These are phyloP conservation scores for Tolypocladium album DNA, from an alignment of 2,329 filamentous ascomycete genomes.

Conservation along the genomic window DNA sequence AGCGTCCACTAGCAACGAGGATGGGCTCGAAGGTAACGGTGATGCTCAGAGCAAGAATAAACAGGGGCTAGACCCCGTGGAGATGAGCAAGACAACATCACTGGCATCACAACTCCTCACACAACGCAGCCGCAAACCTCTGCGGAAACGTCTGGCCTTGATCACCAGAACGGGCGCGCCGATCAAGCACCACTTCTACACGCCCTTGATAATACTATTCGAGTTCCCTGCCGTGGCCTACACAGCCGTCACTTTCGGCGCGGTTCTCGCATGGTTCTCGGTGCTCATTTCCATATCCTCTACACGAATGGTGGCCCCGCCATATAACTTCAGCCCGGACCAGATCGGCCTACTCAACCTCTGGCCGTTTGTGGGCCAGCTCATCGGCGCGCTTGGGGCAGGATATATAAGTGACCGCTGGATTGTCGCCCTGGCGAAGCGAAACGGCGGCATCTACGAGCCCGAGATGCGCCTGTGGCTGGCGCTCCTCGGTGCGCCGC, in stretches of 20 bases:
- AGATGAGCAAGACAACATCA: neutral
- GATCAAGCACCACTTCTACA: neutral
- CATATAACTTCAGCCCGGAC: conserved; percentile 16
- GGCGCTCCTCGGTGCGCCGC: conserved; percentile 15
- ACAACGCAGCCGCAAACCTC: neutral
- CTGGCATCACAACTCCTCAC: neutral
- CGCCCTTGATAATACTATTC: conserved; percentile 17
- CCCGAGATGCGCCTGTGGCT: conserved; percentile 33
- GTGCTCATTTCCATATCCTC: neutral
- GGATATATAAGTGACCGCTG: conserved; percentile 25
- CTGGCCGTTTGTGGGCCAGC: conserved; percentile 20
- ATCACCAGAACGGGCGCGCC: neutral
- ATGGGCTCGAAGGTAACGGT: neutral
- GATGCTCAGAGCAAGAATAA: neutral
- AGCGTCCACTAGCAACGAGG: neutral
- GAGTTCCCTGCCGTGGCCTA: conserved; percentile 12
- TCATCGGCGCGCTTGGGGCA: conserved; percentile 23
- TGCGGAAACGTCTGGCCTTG: neutral
- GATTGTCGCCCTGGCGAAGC: conserved; percentile 21
- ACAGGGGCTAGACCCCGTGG: neutral
- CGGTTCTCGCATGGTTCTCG: neutral
- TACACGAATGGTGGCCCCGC: conserved; percentile 9
- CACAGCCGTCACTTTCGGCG: neutral
- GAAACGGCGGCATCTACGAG: conserved; percentile 28
- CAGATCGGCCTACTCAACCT: conserved; percentile 14